Evolutionary conservation across 1,284 basidiomycete genomes (phyloP), one percentile per base, ranked within the genome.

Genomic region (Cryptococcus jaspeensis): DNA sequence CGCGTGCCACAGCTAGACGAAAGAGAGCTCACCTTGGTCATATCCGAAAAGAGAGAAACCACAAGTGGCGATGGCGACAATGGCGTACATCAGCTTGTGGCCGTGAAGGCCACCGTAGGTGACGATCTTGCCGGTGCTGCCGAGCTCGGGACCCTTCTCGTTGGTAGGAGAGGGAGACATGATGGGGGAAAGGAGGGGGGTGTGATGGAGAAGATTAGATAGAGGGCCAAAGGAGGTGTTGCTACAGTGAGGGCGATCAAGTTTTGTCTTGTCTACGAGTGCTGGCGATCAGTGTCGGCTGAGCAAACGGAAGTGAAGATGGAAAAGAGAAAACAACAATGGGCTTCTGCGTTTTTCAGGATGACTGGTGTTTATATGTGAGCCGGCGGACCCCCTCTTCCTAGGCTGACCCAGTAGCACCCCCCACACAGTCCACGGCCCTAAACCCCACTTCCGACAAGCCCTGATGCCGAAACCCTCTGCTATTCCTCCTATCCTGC

Each of bases 11-110:
- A 53, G 42, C 43, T 38, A 11, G 16, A 7, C 25, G 13, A 18
- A 36, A 46, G 22, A 20, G 8, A 49, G 32, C 64, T 61, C 50
- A 68, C 61, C 72, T 62, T 70, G 66, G 63, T 71, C 72, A 52
- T 74, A 74, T 55, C 72, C 74, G 63, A 76, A 76, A 39, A 76
- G 57, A 48, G 60, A 59, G 68, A 76, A 76, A 58, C 70, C 72
- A 53, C 55, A 58, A 23, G 74, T 76, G 22, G 72, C 74, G 42
- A 66, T 74, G 28, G 61, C 70, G 49, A 76, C 74, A 43, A 76
- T 66, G 51, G 66, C 60, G 50, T 67, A 67, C 20, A 76, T 60
- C 41, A 76, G 59, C 9, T 63, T 50, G 46, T 70, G 63, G 47
- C 74, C 72, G 51, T 66, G 71, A 15, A 74, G 58, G 41, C 72